These are phyloP conservation scores for Onygenales sp. DNA, from an alignment of 2,329 filamentous ascomycete genomes.

Conservation along the genomic window DNA sequence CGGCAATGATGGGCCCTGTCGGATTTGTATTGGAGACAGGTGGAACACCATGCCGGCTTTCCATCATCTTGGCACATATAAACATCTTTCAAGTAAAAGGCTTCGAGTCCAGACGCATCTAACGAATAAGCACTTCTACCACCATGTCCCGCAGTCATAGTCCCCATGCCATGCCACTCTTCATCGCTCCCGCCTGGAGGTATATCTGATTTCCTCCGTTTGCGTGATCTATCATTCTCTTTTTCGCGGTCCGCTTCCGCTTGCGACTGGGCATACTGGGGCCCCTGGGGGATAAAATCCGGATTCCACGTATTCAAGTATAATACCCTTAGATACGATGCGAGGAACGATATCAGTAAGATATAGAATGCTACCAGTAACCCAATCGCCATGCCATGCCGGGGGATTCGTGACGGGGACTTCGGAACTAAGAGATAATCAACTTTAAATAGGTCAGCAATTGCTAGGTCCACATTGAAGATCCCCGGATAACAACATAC, in stretches of 20 bases:
- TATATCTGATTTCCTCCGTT: constrained; percentile 10
- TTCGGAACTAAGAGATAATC: constrained; percentile 56
- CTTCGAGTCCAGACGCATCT: constrained; percentile 60
- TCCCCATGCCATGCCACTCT: constrained; percentile 12
- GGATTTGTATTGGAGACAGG: constrained; percentile 78
- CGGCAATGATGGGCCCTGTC: constrained; percentile 82
- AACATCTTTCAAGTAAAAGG: constrained; percentile 71
- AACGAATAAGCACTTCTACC: constrained; percentile 26
- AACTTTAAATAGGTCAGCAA: constrained; percentile 39
- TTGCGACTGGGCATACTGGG: constrained; percentile 25
- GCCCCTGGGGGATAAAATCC: constrained; percentile 62
- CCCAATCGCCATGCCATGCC: constrained; percentile 52
- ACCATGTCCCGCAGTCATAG: constrained; percentile 16
- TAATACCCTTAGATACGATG: constrained; percentile 63
- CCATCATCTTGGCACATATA: constrained; percentile 80
- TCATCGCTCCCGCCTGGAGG: constrained; percentile 17
- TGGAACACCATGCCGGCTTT: constrained; percentile 74
- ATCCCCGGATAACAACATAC: constrained; percentile 39
- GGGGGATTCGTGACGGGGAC: constrained; percentile 21
- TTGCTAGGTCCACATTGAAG: background rate
- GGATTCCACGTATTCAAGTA: constrained; percentile 60
- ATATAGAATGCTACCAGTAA: constrained; percentile 66
- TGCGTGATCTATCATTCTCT: background rate
- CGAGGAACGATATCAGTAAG: constrained; percentile 56
- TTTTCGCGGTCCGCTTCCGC: constrained; percentile 10